Evolutionary conservation across 2,329 filamentous ascomycete genomes (phyloP), one percentile per base, ranked within the genome.

Genomic region (Microdochium trichocladiopsis): DNA sequence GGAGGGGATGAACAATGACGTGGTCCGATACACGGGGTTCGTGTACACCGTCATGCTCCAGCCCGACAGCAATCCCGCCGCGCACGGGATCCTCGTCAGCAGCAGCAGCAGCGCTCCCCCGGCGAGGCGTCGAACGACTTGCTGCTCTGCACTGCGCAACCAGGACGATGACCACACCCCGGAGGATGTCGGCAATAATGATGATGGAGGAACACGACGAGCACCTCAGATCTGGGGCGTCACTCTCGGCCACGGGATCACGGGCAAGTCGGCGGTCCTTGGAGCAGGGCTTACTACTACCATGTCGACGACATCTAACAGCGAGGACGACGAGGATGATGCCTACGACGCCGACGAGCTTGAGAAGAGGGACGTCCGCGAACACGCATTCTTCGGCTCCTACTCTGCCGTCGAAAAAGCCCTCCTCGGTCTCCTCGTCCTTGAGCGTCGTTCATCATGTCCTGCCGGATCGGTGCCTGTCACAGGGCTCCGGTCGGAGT

Each of bases 1-100:
- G 55, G 56, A 6, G 64, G n/a, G n/a, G n/a, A n/a, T n/a, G n/a
- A n/a, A n/a, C n/a, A n/a, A n/a, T n/a, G n/a, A n/a, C n/a, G n/a
- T n/a, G n/a, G n/a, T 72, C 1, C 58, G 65, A 2, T 82, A 80
- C 50, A 75, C 75, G 0, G 80, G 80, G 0, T 62, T 62, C 2
- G 69, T 85, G 5, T 85, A 82, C 66, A 84, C 81, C 0, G 66
- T 84, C 1, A 61, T 85, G 18, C 65, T 86, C 18, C 70, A 81
- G 63, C 67, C 67, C 2, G 73, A 77, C 54, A 48, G 48, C 1
- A 64, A 73, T 51, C 47, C 63, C 0, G 69, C 72, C 8, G 74
- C 76, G 0, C 80, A 85, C 58, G 76, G 78, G 0, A 66, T 85
- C 25, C 18, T 22, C n/a, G n/a, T 45, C n/a, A 45, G 41, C 41